These are phyloP conservation scores for Plasmodium vinckei DNA, from an alignment of 169 alveolate genomes.

Conservation along the genomic window DNA sequence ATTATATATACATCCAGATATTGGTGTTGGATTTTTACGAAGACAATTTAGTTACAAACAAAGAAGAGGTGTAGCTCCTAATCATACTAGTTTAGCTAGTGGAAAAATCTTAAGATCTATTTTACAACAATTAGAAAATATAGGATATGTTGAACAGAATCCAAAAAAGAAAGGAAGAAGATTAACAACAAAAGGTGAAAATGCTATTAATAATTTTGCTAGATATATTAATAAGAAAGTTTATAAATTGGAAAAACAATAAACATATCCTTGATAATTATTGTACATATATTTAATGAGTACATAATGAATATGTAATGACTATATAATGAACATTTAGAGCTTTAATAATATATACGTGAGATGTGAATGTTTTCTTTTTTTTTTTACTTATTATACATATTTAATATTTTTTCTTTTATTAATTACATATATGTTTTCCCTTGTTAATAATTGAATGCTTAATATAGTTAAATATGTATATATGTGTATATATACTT, in stretches of 20 bases:
- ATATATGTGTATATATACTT: neutral
- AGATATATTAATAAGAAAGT: constrained; percentile 86
- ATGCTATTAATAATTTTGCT: constrained; percentile 88
- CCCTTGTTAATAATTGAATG: neutral
- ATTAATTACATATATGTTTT: neutral
- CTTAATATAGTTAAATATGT: neutral
- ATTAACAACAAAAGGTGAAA: constrained; percentile 88
- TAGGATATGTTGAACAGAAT: constrained; percentile 94
- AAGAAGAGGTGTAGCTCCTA: constrained; percentile 93
- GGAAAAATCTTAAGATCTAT: constrained; percentile 96
- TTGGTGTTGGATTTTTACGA: constrained; percentile 94
- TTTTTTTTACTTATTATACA: neutral
- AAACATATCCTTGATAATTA: neutral
- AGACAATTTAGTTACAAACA: constrained; percentile 94
- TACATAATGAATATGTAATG: too few relatives aligned
- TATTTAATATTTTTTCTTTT: neutral
- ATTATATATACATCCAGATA: constrained; percentile 94
- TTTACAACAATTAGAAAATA: constrained; percentile 93
- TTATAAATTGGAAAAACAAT: constrained; percentile 4
- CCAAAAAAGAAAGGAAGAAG: constrained; percentile 90
- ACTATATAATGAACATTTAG: too few relatives aligned
- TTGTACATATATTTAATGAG: too few relatives aligned
- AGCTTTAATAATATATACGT: too few relatives aligned
- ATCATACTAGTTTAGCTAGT: constrained; percentile 93
- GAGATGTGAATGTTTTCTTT: too few relatives aligned